phyloP scores from a whole-genome alignment of 1,284 basidiomycete genomes.

The Meripilus lineatus region DNA sequence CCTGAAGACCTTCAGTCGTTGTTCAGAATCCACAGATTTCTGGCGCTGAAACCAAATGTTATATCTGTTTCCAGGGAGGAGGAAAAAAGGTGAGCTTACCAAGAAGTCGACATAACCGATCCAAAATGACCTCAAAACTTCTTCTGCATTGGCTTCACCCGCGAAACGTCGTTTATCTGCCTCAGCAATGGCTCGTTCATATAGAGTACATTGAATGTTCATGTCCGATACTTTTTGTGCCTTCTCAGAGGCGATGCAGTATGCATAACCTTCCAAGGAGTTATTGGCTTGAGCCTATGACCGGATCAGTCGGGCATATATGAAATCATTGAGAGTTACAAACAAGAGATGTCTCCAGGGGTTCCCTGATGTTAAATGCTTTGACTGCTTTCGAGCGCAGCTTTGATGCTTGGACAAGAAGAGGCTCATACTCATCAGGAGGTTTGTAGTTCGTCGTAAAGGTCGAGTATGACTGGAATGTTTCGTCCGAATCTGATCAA shows the following conservation, averaged over 20 bases:
- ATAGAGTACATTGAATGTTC: constrained; percentile 55
- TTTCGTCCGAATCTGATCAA: constrained; percentile 61
- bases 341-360: constrained; percentile 56
- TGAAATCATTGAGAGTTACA: constrained; percentile 12
- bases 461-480: constrained; percentile 79
- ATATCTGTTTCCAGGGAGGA: not conserved
- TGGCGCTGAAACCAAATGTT: constrained; percentile 37
- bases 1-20: constrained; percentile 37
- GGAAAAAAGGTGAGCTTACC: constrained; percentile 24
- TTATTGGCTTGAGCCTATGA: constrained; percentile 38
- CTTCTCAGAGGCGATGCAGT: constrained; percentile 62
- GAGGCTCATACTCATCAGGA: constrained; percentile 69
- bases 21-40: constrained; percentile 36
- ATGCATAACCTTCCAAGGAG: constrained; percentile 57
- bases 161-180: constrained; percentile 53
- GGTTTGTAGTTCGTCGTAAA: constrained; percentile 78
- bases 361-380: constrained; percentile 58
- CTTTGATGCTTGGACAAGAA: constrained; percentile 75
- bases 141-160: constrained; percentile 51
- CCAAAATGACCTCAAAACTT: constrained; percentile 60
- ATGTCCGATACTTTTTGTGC: constrained; percentile 61
- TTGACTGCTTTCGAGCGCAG: constrained; percentile 54
- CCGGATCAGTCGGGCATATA: constrained; percentile 3
- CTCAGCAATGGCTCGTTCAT: constrained; percentile 76
- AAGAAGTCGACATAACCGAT: constrained; percentile 56